These are phyloP conservation scores for Cytospora mali DNA, from an alignment of 2,329 filamentous ascomycete species.

Conservation along the genomic window DNA sequence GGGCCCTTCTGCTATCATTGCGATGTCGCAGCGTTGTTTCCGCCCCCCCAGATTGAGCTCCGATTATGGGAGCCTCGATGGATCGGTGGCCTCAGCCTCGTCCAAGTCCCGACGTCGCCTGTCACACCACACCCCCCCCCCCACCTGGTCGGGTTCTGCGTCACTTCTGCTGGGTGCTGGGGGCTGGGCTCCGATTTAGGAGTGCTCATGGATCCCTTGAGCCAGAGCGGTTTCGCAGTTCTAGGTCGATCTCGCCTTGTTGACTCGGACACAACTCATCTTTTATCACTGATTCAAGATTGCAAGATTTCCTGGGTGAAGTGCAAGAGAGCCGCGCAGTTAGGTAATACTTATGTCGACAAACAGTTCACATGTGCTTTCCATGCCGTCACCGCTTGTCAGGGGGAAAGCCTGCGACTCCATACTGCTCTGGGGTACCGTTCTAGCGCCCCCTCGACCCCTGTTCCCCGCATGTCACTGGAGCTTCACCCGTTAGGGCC, in stretches of 20 bases:
- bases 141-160: background rate
- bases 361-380: constrained; percentile 15
- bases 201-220: background rate
- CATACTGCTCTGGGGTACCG: constrained; percentile 17
- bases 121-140: too few species aligned
- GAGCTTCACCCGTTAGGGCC: background rate
- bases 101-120: constrained; percentile 15
- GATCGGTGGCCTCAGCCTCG: constrained; percentile 23
- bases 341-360: constrained; percentile 26
- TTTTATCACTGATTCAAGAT: background rate
- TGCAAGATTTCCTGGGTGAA: background rate
- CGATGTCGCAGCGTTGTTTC: constrained; percentile 21
- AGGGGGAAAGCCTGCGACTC: constrained; percentile 19
- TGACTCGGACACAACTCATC: background rate
- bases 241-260: background rate
- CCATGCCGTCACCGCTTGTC: constrained; percentile 6
- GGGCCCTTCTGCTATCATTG: constrained; percentile 1
- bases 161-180: constrained; percentile 1
- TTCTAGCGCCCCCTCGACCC: constrained; percentile 10
- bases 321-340: constrained; percentile 20
- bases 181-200: constrained; percentile 24
- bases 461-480: background rate
- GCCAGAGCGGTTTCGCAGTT: constrained; percentile 12
- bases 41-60: background rate
- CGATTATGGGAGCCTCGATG: background rate